These are phyloP conservation scores for Neurospora hispaniola DNA, from an alignment of 495 filamentous ascomycete genomes.

Conservation along the genomic window DNA sequence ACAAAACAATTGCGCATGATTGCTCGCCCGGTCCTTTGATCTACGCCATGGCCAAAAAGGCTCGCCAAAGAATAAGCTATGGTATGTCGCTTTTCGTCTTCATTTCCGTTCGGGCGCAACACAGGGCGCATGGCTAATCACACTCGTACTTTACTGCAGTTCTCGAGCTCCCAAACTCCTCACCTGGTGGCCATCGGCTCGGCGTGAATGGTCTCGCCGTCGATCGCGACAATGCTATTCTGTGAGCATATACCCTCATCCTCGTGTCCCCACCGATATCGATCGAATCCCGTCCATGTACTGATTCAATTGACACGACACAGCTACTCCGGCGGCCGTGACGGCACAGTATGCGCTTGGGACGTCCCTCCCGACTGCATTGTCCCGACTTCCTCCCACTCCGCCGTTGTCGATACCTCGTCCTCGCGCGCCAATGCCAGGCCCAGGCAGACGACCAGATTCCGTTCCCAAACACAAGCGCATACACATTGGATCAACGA, in stretches of 20 bases:
- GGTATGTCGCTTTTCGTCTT: conserved; percentile 34
- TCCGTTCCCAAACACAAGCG: conserved; percentile 85
- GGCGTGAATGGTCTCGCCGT: conserved; percentile 90
- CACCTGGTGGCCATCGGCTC: conserved; percentile 74
- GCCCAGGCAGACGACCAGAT: conserved; percentile 47
- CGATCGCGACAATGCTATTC: conserved; percentile 71
- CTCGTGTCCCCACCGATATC: background rate
- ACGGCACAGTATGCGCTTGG: conserved; percentile 95
- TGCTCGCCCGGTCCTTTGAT: conserved; percentile 11
- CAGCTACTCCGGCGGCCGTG: conserved; percentile 91
- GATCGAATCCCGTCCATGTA: background rate
- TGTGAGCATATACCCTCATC: conserved; percentile 49
- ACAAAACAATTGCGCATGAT: conserved; percentile 22
- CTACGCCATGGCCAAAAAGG: conserved; percentile 48
- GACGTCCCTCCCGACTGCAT: conserved; percentile 50
- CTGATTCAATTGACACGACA: conserved; percentile 5
- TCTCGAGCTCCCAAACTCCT: conserved; percentile 83
- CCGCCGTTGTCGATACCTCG: conserved; percentile 22
- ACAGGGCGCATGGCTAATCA: background rate
- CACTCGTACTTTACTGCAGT: conserved; percentile 41
- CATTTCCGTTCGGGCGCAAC: background rate
- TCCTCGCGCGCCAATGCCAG: conserved; percentile 17
- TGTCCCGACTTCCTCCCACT: conserved; percentile 31
- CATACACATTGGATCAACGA: conserved; percentile 99
- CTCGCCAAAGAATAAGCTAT: conserved; percentile 55